These are phyloP conservation scores for Acer campestre DNA, from an alignment of 345 rosid species.

Conservation along the genomic window DNA sequence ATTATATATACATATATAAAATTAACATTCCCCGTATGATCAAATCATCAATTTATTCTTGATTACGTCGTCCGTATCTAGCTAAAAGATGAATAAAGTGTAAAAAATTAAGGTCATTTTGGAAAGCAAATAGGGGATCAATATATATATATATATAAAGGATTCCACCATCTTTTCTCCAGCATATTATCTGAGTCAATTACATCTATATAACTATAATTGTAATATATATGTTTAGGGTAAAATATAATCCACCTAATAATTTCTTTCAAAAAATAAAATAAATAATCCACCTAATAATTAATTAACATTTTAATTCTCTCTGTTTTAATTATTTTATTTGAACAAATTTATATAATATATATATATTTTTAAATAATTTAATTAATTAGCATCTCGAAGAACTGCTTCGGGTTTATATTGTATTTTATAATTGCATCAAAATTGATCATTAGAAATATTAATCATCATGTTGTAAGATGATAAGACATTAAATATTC, in stretches of 20 bases:
- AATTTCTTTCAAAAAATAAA: no score
- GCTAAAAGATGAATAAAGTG: conserved; percentile 35
- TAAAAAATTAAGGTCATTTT: neutral
- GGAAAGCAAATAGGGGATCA: neutral
- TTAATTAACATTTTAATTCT: neutral
- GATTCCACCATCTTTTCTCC: conserved; percentile 9
- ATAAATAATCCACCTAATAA: conserved; percentile 17
- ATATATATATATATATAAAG: neutral
- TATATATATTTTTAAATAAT: no score
- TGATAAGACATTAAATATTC: no score
- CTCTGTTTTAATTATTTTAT: no score
- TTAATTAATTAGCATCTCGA: neutral
- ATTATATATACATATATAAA: neutral
- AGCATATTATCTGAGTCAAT: neutral
- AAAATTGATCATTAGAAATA: neutral
- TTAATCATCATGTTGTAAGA: neutral
- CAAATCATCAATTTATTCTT: neutral
- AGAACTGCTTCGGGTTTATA: neutral
- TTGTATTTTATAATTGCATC: neutral
- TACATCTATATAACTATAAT: neutral
- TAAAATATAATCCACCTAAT: no score
- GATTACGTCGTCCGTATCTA: conserved; percentile 31
- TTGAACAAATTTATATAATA: no score
- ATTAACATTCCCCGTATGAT: neutral
- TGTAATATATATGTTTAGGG: no score